Evolutionary conservation across 2,329 filamentous ascomycete species (phyloP).

Genomic region (Colletotrichum sp.): DNA sequence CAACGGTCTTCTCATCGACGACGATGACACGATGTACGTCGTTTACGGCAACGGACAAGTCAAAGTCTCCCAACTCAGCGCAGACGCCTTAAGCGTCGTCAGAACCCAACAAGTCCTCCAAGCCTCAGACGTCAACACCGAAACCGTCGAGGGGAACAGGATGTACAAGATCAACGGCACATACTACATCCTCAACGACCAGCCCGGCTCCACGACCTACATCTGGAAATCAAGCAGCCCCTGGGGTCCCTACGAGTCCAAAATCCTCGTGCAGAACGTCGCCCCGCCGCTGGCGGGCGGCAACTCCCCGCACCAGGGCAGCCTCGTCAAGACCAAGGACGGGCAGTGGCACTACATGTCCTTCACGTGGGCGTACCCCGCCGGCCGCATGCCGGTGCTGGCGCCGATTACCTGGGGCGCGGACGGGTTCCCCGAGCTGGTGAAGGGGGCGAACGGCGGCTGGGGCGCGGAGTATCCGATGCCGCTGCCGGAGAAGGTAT

Average conservation of each 20-base stretch:
- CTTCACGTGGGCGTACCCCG: constrained; percentile 60
- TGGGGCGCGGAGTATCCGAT: constrained; percentile 53
- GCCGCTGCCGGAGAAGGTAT: constrained; percentile 28
- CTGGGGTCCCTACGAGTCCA: constrained; percentile 57
- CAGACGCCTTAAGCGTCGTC: constrained; percentile 50
- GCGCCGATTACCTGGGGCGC: constrained; percentile 57
- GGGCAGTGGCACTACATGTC: constrained; percentile 65
- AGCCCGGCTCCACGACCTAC: constrained; percentile 48
- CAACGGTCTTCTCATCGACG: constrained; percentile 60
- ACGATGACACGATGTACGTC: constrained; percentile 64
- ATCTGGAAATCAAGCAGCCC: constrained; percentile 54
- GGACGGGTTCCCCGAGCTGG: constrained; percentile 54
- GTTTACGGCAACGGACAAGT: constrained; percentile 56
- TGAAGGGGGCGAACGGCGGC: constrained; percentile 44
- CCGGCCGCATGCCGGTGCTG: constrained; percentile 60
- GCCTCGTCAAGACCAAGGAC: constrained; percentile 54
- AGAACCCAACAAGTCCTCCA: constrained; percentile 49
- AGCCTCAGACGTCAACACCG: constrained; percentile 35
- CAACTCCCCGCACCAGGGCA: constrained; percentile 59
- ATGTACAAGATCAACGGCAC: constrained; percentile 62
- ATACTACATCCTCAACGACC: constrained; percentile 60
- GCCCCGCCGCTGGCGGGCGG: constrained; percentile 46
- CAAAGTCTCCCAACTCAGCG: constrained; percentile 53
- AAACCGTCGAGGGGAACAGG: constrained; percentile 52
- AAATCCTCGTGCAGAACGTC: constrained; percentile 47